Evolutionary conservation across 2,329 filamentous ascomycete species (phyloP).

Genomic region (Curvularia eragrostidis): DNA sequence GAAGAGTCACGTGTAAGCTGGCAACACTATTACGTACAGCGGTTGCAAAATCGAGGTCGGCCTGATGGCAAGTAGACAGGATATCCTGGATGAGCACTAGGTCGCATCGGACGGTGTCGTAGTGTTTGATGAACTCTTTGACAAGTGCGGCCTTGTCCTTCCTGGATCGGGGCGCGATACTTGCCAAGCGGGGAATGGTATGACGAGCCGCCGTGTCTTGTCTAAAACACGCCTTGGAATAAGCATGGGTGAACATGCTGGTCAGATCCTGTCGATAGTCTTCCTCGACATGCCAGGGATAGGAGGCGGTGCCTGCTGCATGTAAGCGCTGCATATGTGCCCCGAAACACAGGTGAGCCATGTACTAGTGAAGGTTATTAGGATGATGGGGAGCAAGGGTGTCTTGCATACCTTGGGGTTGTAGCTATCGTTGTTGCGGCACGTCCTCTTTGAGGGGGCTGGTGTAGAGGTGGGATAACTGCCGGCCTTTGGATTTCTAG

Average conservation of each 20-base stretch:
- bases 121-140: conserved; percentile 4
- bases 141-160: conserved; percentile 3
- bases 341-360: conserved; percentile 12
- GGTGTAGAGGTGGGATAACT: neutral
- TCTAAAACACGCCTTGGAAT: conserved; percentile 3
- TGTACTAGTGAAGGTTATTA: conserved; percentile 5
- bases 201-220: conserved; percentile 5
- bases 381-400: too few relatives aligned
- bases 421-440: neutral
- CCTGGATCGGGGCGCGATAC: neutral
- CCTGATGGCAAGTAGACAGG: neutral
- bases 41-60: neutral
- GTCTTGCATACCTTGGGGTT: conserved; percentile 7
- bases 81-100: conserved; percentile 1
- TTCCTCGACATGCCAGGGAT: conserved; percentile 1
- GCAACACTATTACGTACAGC: conserved; percentile 1
- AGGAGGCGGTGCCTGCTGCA: neutral
- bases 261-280: conserved; percentile 9
- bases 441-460: neutral
- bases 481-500: neutral
- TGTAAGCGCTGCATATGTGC: conserved; percentile 6
- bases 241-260: conserved; percentile 7
- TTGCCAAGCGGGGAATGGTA: conserved; percentile 12
- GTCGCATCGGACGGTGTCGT: conserved; percentile 4
- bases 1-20: conserved; percentile 1